Evolutionary conservation across 352 stramenopile species (phyloP).

Genomic region (Pythium volutum): DNA sequence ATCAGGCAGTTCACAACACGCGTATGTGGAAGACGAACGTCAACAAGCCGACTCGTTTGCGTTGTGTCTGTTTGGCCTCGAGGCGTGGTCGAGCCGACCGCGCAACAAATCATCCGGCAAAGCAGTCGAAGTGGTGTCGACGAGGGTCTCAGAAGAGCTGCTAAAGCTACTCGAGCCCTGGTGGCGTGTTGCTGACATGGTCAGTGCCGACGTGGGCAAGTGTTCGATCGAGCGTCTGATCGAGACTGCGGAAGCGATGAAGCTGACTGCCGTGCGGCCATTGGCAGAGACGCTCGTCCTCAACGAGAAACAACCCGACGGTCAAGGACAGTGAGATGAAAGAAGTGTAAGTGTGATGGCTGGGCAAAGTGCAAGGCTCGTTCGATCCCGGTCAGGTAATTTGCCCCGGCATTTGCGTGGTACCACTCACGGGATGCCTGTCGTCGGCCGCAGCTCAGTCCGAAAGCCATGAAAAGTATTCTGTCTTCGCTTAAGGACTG

Average conservation of each 20-base stretch:
- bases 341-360: too few species aligned
- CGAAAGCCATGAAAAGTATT: too few species aligned
- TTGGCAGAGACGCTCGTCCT: background rate
- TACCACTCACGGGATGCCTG: too few species aligned
- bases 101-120: too few species aligned
- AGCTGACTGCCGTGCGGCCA: background rate
- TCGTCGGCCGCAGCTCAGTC: too few species aligned
- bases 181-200: background rate
- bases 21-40: background rate
- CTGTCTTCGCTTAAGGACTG: too few species aligned
- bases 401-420: too few species aligned
- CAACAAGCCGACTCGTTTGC: background rate
- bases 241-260: background rate
- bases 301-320: too few species aligned
- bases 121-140: conserved; percentile 1
- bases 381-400: too few species aligned
- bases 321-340: too few species aligned
- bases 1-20: background rate
- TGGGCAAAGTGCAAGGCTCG: too few species aligned
- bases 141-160: background rate
- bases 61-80: background rate
- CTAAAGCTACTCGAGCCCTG: background rate
- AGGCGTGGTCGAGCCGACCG: background rate
- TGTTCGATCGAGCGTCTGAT: background rate
- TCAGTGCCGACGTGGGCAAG: background rate